Percentiles rank a stretch among this genome's conserved stretches.
Evolutionary conservation across 495 filamentous ascomycete species (phyloP).

Genomic region (Hypoxylon lenormandii): DNA sequence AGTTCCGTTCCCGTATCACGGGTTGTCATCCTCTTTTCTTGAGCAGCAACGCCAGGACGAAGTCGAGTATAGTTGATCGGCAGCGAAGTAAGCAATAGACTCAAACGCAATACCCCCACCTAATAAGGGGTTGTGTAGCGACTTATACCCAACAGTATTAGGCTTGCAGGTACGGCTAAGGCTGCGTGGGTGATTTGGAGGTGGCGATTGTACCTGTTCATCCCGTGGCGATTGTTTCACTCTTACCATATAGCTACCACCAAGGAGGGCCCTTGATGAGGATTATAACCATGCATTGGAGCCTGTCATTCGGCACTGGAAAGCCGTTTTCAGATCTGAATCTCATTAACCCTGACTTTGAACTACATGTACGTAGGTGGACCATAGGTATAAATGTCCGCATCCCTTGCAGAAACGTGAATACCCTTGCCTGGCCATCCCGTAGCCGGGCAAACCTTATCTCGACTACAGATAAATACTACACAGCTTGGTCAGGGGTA

Average conservation of each 20-base stretch:
- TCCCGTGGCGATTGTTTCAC: slow-evolving; percentile 7
- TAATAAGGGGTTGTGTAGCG: slow-evolving; percentile 12
- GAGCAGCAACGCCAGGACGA: not conserved
- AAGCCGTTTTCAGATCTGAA: not conserved
- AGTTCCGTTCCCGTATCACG: not conserved
- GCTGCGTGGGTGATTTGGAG: not conserved
- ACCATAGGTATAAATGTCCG: slow-evolving; percentile 1
- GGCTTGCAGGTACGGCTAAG: not conserved
- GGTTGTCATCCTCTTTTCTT: not conserved
- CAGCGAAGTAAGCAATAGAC: slow-evolving; percentile 6
- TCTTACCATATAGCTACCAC: not conserved
- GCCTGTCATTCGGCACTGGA: slow-evolving; percentile 1
- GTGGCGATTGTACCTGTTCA: slow-evolving; percentile 13
- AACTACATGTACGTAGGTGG: no score
- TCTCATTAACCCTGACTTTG: slow-evolving; percentile 1
- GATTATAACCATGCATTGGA: slow-evolving; percentile 5
- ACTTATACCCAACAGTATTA: slow-evolving; percentile 1
- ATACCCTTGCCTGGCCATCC: not conserved
- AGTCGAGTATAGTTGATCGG: not conserved
- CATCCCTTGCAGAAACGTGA: not conserved
- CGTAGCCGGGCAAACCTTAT: slow-evolving; percentile 27
- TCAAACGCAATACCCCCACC: slow-evolving; percentile 1
- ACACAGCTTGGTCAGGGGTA: not conserved
- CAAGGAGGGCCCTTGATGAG: not conserved
- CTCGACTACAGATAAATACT: slow-evolving; percentile 14